A percentile compares a stretch with the other conserved stretches of the same genome.
Conservation (phyloP, 2,329 filamentous ascomycete genomes). For the Raffaelea ambrosiae region DNA sequence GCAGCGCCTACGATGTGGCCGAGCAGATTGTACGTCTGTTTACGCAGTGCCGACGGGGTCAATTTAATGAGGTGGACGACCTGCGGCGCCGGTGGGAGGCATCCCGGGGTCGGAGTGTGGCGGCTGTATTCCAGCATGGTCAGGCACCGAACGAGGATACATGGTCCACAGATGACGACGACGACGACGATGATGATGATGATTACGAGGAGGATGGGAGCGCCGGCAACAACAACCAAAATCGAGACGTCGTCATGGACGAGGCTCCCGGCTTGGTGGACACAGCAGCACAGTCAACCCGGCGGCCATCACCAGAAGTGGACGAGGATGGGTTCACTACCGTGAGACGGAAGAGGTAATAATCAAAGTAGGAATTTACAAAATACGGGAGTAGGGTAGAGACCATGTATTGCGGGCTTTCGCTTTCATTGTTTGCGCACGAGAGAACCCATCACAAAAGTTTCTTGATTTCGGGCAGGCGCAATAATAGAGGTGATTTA, state of each 20-base stretch:
- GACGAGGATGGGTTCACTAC: constrained; percentile 78
- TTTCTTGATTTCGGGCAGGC: too few species aligned
- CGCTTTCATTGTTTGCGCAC: too few species aligned
- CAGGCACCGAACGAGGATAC: constrained; percentile 49
- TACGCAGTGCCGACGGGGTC: constrained; percentile 54
- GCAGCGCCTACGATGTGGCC: constrained; percentile 68
- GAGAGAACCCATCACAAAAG: too few species aligned
- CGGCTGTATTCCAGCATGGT: constrained; percentile 46
- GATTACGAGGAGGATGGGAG: too few species aligned
- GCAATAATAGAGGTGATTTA: too few species aligned
- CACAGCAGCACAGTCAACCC: constrained; percentile 57
- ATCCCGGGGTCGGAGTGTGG: constrained; percentile 50
- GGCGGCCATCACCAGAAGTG: constrained; percentile 62
- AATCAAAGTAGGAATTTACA: constrained; percentile 19
- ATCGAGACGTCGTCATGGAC: constrained; percentile 48
- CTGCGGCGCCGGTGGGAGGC: constrained; percentile 56
- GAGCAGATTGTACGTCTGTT: constrained; percentile 61
- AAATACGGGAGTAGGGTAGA: too few species aligned
- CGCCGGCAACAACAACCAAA: too few species aligned
- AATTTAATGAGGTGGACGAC: constrained; percentile 55
- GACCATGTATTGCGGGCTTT: too few species aligned
- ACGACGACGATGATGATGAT: constrained; percentile 44
- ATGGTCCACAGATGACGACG: constrained; percentile 47
- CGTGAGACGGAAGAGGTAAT: constrained; percentile 61
- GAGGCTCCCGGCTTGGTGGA: constrained; percentile 55